Evolutionary conservation across 306 rosid genomes (phyloP), one percentile per base, ranked within the genome.

Genomic region (Luffa aegyptiaca): DNA sequence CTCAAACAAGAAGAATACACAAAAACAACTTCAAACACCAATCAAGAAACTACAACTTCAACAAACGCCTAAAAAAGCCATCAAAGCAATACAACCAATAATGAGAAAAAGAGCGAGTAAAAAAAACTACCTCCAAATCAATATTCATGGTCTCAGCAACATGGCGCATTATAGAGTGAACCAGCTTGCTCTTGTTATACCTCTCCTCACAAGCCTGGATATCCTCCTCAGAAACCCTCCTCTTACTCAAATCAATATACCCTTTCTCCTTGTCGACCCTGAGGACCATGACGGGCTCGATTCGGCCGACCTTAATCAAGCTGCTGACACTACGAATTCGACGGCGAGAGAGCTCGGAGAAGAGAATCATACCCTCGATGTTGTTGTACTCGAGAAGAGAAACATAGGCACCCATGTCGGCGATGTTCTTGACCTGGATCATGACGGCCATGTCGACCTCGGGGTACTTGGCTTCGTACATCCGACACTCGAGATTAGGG

Each of bases 361-460:
- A 91, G 68, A 95, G 83, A 80, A 95, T 95, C 99, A 95, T 93
- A 14, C 97, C 99, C 86, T 93, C 97, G 87, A 93, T 93, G 90
- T 95, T 90, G 86, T 93, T 95, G 91, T 95, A 95, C 86, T 93
- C 99, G 0, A 93, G 91, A 4, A 95, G 93, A 3, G 99, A 93
- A 5, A 95, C 99, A 89, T 95, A 95, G 1, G 99, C 99, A 1
- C 99, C 97, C 97, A 95, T 95, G 84, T 93, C 97, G 18, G 97
- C 99, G 74, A 95, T 95, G 90, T 90, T 91, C 86, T 95, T 95
- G 31, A 95, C 99, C 84, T 95, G 99, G 13, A 95, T 93, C 99
- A 95, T 93, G 71, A 95, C 97, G 78, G 93, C 97, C 97, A 93
- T 93, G 89, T 95, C 99, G 1, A 95, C 99, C 83, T 95, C 97